Evolutionary conservation across 257 asterid species (phyloP), one percentile per base, ranked within the genome.

Genomic region (Solanum chmielewskii): DNA sequence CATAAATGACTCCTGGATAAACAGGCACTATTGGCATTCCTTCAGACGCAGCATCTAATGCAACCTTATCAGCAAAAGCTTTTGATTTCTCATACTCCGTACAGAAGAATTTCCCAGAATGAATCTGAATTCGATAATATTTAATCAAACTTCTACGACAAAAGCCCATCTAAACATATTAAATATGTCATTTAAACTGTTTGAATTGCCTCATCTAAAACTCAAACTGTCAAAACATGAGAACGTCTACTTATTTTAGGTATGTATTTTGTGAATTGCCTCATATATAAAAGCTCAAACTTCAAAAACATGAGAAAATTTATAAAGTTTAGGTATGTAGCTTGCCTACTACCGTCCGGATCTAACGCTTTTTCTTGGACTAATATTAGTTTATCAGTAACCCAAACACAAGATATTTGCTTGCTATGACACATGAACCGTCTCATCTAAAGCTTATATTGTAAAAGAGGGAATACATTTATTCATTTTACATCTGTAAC

Each of bases 1-100:
- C 99, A 87, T 95, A 97, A 71, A 97, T 90, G 86, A 97, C 99
- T 88, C 99, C 98, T 1, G 99, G 99, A 89, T 97, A 97, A 87
- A 95, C 94, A 11, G 93, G 94, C 91, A 95, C 93, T 41, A 97
- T 94, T 0, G 97, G 96, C 62, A 94, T 91, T 85, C 98, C 96
- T 73, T 95, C 98, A 14, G 92, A 86, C 6, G 94, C 98, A 87
- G 99, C 99, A 41, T 93, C 98, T 83, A 97, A 75, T 3, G 97
- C 98, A 78, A 97, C 92, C 92, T 90, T 92, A 93, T 97, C 98
- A 0, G 98, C 90, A 47, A 94, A 68, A 14, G 83, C 98, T 89
- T 97, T 97, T 11, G 99, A 95, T 91, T 92, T 94, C 93, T 97
- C 99, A 75, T 97, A 95, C 88, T 94, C 96, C 14, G 99, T 92